A percentile compares a stretch with the other conserved stretches of the same genome.
These are phyloP conservation scores for Plasmopara muralis DNA, from an alignment of 352 stramenopile genomes.

Conservation along the genomic window DNA sequence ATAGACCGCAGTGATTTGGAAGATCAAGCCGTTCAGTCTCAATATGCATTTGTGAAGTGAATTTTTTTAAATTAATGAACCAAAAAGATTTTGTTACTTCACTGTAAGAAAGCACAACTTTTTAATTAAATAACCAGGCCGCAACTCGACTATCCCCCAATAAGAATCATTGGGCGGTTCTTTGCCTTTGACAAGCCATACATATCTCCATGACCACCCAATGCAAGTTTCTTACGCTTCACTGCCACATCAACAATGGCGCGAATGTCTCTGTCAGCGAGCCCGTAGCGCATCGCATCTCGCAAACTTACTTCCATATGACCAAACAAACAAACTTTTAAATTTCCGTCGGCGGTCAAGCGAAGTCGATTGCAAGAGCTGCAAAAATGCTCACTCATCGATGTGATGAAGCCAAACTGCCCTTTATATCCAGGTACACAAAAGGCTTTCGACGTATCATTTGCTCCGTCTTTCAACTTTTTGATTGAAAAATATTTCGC, in stretches of 20 bases:
- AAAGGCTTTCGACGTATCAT: conserved; percentile 97
- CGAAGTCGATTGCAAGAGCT: conserved; percentile 95
- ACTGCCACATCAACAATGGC: conserved; percentile 88
- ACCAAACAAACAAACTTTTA: conserved; percentile 97
- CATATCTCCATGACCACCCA: conserved; percentile 94
- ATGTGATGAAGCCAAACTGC: conserved; percentile 94
- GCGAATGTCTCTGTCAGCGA: conserved; percentile 77
- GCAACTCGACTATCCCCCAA: conserved; percentile 82
- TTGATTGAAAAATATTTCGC: conserved; percentile 37
- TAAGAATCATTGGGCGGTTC: conserved; percentile 97
- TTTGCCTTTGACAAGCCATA: conserved; percentile 86
- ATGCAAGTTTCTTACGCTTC: conserved; percentile 88
- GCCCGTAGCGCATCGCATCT: conserved; percentile 83
- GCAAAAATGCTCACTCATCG: conserved; percentile 98
- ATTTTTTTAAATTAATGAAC: too few species aligned
- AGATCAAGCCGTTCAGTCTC: too few species aligned
- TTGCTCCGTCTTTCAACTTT: conserved; percentile 62
- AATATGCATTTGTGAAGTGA: too few species aligned
- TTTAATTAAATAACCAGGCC: too few species aligned
- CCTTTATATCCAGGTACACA: conserved; percentile 54
- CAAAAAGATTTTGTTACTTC: too few species aligned
- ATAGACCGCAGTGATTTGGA: too few species aligned
- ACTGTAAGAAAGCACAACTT: too few species aligned
- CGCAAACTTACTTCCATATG: conserved; percentile 90
- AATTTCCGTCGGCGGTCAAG: conserved; percentile 92